Evolutionary conservation across 2,329 filamentous ascomycete genomes (phyloP), one percentile per base, ranked within the genome.

Genomic region (Periconia sp.): DNA sequence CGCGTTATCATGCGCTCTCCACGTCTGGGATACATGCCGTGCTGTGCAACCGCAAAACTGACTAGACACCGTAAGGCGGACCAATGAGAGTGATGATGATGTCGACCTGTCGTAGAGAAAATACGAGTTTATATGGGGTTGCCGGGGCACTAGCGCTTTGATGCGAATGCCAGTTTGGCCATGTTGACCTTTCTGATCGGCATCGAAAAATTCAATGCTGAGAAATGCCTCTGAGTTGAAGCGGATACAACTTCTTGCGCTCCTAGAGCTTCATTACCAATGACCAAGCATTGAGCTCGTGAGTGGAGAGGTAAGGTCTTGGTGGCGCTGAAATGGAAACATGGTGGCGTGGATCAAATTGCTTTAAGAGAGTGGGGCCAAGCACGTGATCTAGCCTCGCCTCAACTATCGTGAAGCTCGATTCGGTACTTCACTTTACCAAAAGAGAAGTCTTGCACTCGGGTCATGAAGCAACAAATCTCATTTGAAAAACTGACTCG

Each of bases 191-290:
- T 25, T 36, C 35, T 42, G 34, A 37, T 38, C 33, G 45, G 36
- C 42, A 50, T 59, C 50, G 44, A 56, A 50, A 62, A 56, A 50
- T n/a, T 25, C 44, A 47, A 59, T 63, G 59, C 55, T 61, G 54
- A 59, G 43, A 41, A 58, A 54, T 54, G 13, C 11, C 26, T 21
- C 15, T 16, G 7, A 32, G 13, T 25, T 17, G 21, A 17, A 24
- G 13, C 13, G 13, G 11, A 36, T 36, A 19, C 37, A 13, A 28
- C 21, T 17, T 40, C 22, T 32, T n/a, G n/a, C n/a, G 17, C 25
- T 26, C 38, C 30, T 34, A 16, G 16, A 15, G 15, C 16, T 21
- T 16, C 30, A 18, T 9, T 22, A 11, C 28, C 31, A 17, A 41
- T 41, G 31, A 41, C 31, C n/a, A n/a, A n/a, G n/a, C n/a, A n/a